Conservation (phyloP, 202 grass and related monocot genomes). For the Miscanthus sacchariflorus region DNA sequence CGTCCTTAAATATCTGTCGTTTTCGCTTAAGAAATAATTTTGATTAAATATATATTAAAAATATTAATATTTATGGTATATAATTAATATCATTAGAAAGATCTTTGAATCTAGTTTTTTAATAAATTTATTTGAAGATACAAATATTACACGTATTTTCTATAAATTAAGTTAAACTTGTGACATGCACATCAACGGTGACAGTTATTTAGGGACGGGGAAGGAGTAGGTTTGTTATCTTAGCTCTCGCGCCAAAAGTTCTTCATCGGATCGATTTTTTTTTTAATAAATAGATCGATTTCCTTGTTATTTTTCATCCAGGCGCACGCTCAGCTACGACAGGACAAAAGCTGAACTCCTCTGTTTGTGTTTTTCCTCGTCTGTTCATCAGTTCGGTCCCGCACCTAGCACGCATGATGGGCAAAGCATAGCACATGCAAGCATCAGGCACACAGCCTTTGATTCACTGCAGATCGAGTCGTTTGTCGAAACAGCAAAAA, state of each 20-base stretch:
- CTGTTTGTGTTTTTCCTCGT: neutral
- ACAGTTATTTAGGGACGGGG: too few relatives aligned
- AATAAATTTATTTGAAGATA: too few relatives aligned
- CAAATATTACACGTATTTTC: too few relatives aligned
- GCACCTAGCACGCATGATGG: neutral
- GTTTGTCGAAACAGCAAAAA: neutral
- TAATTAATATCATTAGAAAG: too few relatives aligned
- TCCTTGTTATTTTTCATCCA: neutral
- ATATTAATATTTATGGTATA: too few relatives aligned
- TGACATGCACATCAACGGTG: too few relatives aligned
- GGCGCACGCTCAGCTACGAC: constrained; percentile 14
- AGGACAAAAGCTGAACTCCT: constrained; percentile 41
- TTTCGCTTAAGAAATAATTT: too few relatives aligned
- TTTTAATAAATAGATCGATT: neutral
- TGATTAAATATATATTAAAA: too few relatives aligned
- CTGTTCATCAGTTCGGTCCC: neutral
- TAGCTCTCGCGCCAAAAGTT: constrained; percentile 21
- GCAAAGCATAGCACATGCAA: constrained; percentile 20
- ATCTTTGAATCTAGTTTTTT: too few relatives aligned
- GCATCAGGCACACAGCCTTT: neutral
- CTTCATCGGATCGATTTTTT: neutral
- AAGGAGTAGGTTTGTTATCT: neutral
- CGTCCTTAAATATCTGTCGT: too few relatives aligned
- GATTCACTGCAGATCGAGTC: constrained; percentile 1
- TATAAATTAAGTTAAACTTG: too few relatives aligned